Evolutionary conservation across 768 basidiomycete species (phyloP).

Genomic region (Pulveroboletus sp.): DNA sequence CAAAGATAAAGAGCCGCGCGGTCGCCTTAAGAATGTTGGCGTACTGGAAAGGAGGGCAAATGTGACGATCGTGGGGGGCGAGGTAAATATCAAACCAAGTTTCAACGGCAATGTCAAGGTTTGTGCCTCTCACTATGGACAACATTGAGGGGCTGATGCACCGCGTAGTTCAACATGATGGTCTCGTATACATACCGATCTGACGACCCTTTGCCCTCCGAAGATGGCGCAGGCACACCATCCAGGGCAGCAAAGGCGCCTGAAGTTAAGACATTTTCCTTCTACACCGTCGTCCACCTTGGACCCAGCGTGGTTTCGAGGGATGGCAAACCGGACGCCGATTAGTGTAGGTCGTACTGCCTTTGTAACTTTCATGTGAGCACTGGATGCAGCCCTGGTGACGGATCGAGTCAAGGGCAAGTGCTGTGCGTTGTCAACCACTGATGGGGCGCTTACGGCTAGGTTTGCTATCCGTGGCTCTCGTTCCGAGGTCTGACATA

Average conservation of each 20-base stretch:
- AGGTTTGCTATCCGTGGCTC: no score
- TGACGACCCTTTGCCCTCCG: constrained; percentile 72
- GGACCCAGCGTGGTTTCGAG: constrained; percentile 62
- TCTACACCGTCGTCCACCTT: constrained; percentile 80
- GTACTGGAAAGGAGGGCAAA: constrained; percentile 89
- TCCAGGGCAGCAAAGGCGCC: constrained; percentile 48
- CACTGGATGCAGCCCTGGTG: not conserved
- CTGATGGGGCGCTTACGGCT: no score
- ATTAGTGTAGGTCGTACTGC: constrained; percentile 4
- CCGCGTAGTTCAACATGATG: constrained; percentile 83
- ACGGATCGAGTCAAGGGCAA: not conserved
- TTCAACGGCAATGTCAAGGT: constrained; percentile 78
- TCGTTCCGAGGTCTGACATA: no score
- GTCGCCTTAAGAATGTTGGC: constrained; percentile 57
- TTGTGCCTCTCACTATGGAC: constrained; percentile 19
- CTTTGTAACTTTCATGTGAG: not conserved
- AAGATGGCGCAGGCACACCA: constrained; percentile 49
- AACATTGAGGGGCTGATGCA: not conserved
- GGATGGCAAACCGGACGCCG: constrained; percentile 40
- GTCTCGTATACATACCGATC: constrained; percentile 92
- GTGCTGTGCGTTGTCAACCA: no score
- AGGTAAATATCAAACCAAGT: constrained; percentile 80
- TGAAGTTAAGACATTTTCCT: constrained; percentile 85
- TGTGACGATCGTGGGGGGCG: constrained; percentile 81
- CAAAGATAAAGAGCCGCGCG: constrained; percentile 45